Evolutionary conservation across 768 basidiomycete species (phyloP), one percentile per base, ranked within the genome.

Genomic region (Rhodosporidiobolus odoratus): DNA sequence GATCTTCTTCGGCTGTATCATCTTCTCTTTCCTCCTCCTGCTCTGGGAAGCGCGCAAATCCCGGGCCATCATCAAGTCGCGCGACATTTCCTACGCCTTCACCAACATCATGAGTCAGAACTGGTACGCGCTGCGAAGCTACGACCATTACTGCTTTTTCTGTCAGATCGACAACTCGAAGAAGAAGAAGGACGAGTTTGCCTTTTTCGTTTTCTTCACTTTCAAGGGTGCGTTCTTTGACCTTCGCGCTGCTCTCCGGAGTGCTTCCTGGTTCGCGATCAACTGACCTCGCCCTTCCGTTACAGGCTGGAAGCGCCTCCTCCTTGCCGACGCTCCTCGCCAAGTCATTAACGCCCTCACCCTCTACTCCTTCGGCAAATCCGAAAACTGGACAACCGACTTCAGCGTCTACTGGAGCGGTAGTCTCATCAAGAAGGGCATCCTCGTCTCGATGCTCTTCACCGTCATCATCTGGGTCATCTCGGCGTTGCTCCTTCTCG

Each of bases 171-270:
- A 87, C 78, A 88, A 91, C 78, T 98, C 96, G 35, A 93, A 92
- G 38, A 97, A 95, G 84, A 87, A 86, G 71, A 93, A 89, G 80
- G 96, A 99, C 78, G 92, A 96, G 78, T 93, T 99, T 80, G 94
- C 95, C 41, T 98, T 98, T 84, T 99, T 96, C 81, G 86, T 98
- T 78, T 99, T 98, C 86, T 99, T 99, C 81, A 90, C 89, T 1
- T 98, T 99, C 85, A 99, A 99, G 84, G 95, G 95, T 91, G 70
- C 63, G 87, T 82, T 27, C 12, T 2, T 15, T 25, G 58, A 30
- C 60, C 25, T 23, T 41, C n/a, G n/a, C n/a, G n/a, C 92, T 89
- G 70, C 63, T 1, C 17, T 60, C 35, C 48, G 9, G 48, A 15
- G 15, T n/a, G 23, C 23, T 8, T 50, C 21, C 23, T 50, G 12